A percentile compares a stretch with the other conserved stretches of the same genome.
Evolutionary conservation across 176 grass and related monocot species (phyloP).

Genomic region (Elaeis guineensis): DNA sequence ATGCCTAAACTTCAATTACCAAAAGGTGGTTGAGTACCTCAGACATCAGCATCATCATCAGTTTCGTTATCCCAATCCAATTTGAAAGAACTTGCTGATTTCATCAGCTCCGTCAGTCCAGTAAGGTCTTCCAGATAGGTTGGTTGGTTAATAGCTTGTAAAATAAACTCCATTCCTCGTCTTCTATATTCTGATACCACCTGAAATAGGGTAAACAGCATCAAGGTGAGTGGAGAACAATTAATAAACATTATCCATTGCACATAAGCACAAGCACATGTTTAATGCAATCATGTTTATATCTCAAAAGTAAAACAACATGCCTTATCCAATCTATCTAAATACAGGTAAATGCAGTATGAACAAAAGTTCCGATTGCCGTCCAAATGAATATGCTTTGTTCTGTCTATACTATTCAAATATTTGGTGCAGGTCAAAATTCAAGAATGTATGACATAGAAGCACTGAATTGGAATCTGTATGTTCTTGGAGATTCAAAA

Average conservation of each 20-base stretch:
- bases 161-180: conserved; percentile 72
- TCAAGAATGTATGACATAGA: too few relatives aligned
- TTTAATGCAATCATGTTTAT: too few relatives aligned
- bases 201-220: conserved; percentile 25
- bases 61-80: conserved; percentile 63
- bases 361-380: too few relatives aligned
- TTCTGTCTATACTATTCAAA: too few relatives aligned
- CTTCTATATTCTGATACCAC: conserved; percentile 69
- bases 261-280: too few relatives aligned
- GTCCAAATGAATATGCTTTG: too few relatives aligned
- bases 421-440: too few relatives aligned
- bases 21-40: conserved; percentile 6
- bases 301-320: too few relatives aligned
- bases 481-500: too few relatives aligned
- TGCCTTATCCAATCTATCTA: too few relatives aligned
- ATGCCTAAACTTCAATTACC: neutral
- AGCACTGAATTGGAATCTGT: too few relatives aligned
- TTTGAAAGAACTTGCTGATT: conserved; percentile 34
- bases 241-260: neutral
- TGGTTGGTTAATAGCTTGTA: conserved; percentile 89
- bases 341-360: too few relatives aligned
- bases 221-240: neutral
- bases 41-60: conserved; percentile 27
- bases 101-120: conserved; percentile 78
- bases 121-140: conserved; percentile 88